phyloP scores from a whole-genome alignment of 768 basidiomycete genomes.

The Termitomyces sp. region DNA sequence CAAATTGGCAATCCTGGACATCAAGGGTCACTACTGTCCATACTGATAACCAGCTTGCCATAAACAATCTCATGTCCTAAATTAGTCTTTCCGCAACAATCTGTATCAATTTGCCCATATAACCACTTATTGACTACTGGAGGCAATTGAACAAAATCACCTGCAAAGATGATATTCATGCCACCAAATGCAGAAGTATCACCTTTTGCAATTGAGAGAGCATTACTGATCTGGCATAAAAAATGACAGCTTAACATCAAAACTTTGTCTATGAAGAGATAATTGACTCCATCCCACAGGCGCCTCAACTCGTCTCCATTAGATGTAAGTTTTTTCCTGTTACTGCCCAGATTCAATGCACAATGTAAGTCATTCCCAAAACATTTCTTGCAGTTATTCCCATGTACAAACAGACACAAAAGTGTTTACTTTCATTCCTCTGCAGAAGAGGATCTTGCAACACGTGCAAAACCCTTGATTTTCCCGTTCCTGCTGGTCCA shows the following conservation, averaged over 20 bases:
- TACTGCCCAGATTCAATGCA: constrained; percentile 15
- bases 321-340: background rate
- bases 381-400: constrained; percentile 40
- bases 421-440: constrained; percentile 16
- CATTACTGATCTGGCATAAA: background rate
- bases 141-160: constrained; percentile 2
- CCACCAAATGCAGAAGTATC: background rate
- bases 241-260: constrained; percentile 9
- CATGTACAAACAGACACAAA: constrained; percentile 30
- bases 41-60: background rate
- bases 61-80: too few species aligned
- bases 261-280: constrained; percentile 25
- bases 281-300: constrained; percentile 30
- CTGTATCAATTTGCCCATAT: background rate
- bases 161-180: constrained; percentile 4
- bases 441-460: constrained; percentile 27
- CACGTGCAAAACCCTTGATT: constrained; percentile 34
- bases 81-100: background rate
- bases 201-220: background rate
- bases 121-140: background rate
- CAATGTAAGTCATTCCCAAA: constrained; percentile 37
- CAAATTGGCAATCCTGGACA: too few species aligned
- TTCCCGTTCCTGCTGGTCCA: constrained; percentile 42
- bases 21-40: background rate
- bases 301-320: background rate